Conservation (phyloP, 805 yeast genomes). For the Starmerella vaccinii region DNA sequence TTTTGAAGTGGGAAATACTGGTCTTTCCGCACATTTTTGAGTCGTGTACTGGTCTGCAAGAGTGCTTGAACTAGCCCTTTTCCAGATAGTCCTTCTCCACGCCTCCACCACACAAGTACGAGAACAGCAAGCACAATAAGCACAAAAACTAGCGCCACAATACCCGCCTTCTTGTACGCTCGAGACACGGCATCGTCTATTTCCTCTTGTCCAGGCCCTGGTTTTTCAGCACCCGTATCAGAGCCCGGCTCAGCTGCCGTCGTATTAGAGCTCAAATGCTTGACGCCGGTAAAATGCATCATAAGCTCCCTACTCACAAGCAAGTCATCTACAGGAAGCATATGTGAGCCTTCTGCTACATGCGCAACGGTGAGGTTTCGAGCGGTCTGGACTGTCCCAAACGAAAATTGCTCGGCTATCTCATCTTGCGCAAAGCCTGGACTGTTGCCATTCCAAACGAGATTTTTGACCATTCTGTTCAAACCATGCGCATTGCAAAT, state of each 20-base stretch:
- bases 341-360: constrained; percentile 72
- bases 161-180: constrained; percentile 34
- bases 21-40: not conserved
- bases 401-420: not conserved
- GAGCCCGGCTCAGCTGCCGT: not conserved
- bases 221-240: not conserved
- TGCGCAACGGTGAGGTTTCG: constrained; percentile 68
- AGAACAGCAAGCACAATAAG: constrained; percentile 23
- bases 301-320: constrained; percentile 28
- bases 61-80: constrained; percentile 21
- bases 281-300: constrained; percentile 1
- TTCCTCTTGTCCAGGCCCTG: not conserved
- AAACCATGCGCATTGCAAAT: constrained; percentile 79
- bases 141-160: constrained; percentile 31
- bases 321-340: constrained; percentile 72
- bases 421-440: constrained; percentile 21
- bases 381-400: constrained; percentile 31
- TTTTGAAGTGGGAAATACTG: constrained; percentile 21
- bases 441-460: constrained; percentile 52
- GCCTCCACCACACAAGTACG: constrained; percentile 20
- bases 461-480: constrained; percentile 48
- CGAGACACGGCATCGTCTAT: constrained; percentile 29
- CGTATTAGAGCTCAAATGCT: not conserved
- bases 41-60: constrained; percentile 17
- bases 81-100: constrained; percentile 19